Base-by-base conservation (phyloP, 495 filamentous ascomycete genomes). In the Talaromyces wortmannii region DNA sequence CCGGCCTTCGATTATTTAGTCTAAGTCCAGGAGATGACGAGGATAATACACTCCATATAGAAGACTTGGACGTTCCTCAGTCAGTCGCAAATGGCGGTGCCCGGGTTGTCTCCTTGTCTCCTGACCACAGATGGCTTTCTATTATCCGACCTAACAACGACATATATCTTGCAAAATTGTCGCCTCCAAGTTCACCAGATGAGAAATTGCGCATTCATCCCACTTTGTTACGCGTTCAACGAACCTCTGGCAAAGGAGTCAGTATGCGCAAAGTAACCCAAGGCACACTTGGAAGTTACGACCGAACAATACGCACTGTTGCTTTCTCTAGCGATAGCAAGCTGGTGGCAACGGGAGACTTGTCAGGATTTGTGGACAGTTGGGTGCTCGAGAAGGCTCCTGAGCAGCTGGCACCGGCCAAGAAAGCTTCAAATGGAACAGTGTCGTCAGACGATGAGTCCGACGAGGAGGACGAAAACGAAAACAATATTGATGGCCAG, bases 301-400 rank as follows among this genome's bases (percentile, higher is more conserved):
- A 92, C 52, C 78, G 86, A 59, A 83, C 82, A 23, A 83, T 97
- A 43, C 87, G 79, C 17, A 83, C 89, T 44, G 70, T 84, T 15
- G 78, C 83, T 0, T 97, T 97, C 67, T 95, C 91, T 7, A 74
- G 84, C 6, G 87, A 95, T 61, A 90, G 90, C 68, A 81, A 79
- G 52, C 80, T 96, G 50, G 66, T 97, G 13, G 88, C 84, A 7
- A 81, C 84, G 12, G 83, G 85, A 33, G 95, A 97, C 67, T 64
- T 97, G 18, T 84, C 85, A 48, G 95, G 95, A 30, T 87, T 84
- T 66, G 78, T 99, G 31, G 92, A 97, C 64, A 89, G 84, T 12
- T 99, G 90, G 84, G 68, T 88, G 5, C 68, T 97, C 31, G 76
- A 81, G 55, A 78, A 75, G 42, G 77, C 76, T 18, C 72, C 77